Evolutionary conservation across 352 stramenopile species (phyloP), one percentile per base, ranked within the genome.

Genomic region (Phytophthora pini): DNA sequence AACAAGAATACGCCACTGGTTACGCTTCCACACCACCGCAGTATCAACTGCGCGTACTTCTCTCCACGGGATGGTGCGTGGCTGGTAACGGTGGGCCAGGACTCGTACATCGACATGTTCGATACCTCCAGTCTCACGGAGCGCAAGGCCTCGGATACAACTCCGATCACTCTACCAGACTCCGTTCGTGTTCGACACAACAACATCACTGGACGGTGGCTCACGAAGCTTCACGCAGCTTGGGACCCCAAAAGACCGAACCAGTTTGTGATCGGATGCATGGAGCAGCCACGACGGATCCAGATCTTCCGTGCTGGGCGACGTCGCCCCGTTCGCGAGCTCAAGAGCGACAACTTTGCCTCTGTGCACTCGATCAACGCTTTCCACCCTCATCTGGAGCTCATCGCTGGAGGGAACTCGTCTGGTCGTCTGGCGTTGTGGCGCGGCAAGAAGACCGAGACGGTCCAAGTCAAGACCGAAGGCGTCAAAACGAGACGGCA

Each of bases 311-410:
- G 81, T 22, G 78, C 83, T 12, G 82, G 75, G 13, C 81, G 77
- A 15, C 87, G 75, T 44, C 82, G 80, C n/a, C 85, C 82, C 15
- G 79, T 95, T 39, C 87, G 89, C 32, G 79, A 90, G 51, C 73
- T 94, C 15, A 77, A 55, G 50, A 89, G 82, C 57, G 74, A 90
- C 40, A 77, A 80, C 39, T 88, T 95, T 39, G 79, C 72, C 1
- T 96, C 88, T 15, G 85, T 97, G 24, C 87, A 94, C 67, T 96
- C 89, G 17, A 91, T 95, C 66, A 95, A 95, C 61, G 76, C 81
- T 3, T 94, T 96, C 66, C 89, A 97, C 59, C 87, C 88, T 24
- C 79, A 79, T 44, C 62, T 88, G 27, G 71, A 90, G 31, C 61
- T 85, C 7, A 87, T 97, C 49, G 80, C 77, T 1, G 82, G 88